These are phyloP conservation scores for Ceratocystis eucalypticola DNA, from an alignment of 2,329 filamentous ascomycete species.

Conservation along the genomic window DNA sequence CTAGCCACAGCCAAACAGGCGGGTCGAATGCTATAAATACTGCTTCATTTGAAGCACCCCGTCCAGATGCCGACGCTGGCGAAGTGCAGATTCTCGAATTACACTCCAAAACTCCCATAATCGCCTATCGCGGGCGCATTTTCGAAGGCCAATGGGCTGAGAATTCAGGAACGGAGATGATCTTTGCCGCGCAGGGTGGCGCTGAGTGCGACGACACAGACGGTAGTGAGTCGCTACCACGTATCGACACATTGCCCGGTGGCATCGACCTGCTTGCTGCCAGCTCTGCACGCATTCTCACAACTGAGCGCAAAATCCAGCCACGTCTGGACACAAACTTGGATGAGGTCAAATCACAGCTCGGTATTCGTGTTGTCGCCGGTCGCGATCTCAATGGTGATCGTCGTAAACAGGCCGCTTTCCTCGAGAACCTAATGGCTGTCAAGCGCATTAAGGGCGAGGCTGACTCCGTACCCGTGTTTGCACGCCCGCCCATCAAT, in stretches of 20 bases:
- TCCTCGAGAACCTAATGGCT: slow-evolving; percentile 52
- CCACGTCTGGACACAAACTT: slow-evolving; percentile 28
- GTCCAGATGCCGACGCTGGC: slow-evolving; percentile 20
- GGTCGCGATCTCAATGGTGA: slow-evolving; percentile 36
- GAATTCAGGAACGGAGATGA: slow-evolving; percentile 70
- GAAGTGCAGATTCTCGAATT: slow-evolving; percentile 72
- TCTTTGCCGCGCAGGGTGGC: slow-evolving; percentile 43
- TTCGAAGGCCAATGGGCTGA: slow-evolving; percentile 72
- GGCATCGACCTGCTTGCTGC: slow-evolving; percentile 60
- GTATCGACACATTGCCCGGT: slow-evolving; percentile 38
- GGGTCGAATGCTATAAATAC: background rate
- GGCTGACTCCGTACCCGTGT: slow-evolving; percentile 49
- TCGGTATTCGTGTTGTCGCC: slow-evolving; percentile 34
- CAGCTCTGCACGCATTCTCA: slow-evolving; percentile 55
- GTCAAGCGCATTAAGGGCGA: slow-evolving; percentile 53
- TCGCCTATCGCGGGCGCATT: slow-evolving; percentile 65
- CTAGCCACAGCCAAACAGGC: too few relatives aligned
- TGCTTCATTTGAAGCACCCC: background rate
- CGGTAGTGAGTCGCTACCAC: slow-evolving; percentile 27
- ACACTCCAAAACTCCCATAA: slow-evolving; percentile 59
- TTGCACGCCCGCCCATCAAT: slow-evolving; percentile 34
- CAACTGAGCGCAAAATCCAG: slow-evolving; percentile 47
- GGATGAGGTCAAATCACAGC: slow-evolving; percentile 28
- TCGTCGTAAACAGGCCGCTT: slow-evolving; percentile 38
- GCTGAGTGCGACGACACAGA: slow-evolving; percentile 28